phyloP scores from a whole-genome alignment of 2,329 filamentous ascomycete species.

The Ophiostoma quercus region DNA sequence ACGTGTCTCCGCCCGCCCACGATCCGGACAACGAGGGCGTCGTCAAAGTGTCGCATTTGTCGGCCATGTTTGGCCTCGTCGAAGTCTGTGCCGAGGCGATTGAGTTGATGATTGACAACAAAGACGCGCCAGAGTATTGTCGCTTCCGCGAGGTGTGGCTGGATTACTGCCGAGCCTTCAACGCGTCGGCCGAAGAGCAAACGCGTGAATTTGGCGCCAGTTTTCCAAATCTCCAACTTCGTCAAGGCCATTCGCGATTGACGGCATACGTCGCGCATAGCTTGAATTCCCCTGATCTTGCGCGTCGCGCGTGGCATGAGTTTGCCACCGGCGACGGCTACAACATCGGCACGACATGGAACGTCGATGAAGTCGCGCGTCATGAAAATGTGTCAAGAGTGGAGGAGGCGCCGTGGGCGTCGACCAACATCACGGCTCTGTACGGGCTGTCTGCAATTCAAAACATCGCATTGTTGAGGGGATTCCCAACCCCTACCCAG shows the following conservation, averaged over 20 bases:
- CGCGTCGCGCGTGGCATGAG: constrained; percentile 7
- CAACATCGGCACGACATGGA: background rate
- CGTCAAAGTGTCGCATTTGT: constrained; percentile 1
- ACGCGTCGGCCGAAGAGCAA: constrained; percentile 4
- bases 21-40: background rate
- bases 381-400: background rate
- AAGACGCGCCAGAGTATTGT: background rate
- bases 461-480: background rate
- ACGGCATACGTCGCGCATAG: constrained; percentile 1
- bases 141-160: constrained; percentile 6
- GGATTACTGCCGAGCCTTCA: background rate
- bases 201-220: background rate
- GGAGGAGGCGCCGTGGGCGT: constrained; percentile 2
- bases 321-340: constrained; percentile 7
- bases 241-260: background rate
- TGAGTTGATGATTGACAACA: background rate
- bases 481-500: background rate
- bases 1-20: background rate
- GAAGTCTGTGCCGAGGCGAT: constrained; percentile 3
- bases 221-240: constrained; percentile 8
- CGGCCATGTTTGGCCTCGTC: constrained; percentile 9
- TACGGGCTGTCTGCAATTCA: constrained; percentile 2
- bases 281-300: background rate
- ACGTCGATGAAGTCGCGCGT: background rate
- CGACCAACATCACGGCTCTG: constrained; percentile 9